Conservation (phyloP, 1,284 basidiomycete species). For the Ceratobasidium sp. region DNA sequence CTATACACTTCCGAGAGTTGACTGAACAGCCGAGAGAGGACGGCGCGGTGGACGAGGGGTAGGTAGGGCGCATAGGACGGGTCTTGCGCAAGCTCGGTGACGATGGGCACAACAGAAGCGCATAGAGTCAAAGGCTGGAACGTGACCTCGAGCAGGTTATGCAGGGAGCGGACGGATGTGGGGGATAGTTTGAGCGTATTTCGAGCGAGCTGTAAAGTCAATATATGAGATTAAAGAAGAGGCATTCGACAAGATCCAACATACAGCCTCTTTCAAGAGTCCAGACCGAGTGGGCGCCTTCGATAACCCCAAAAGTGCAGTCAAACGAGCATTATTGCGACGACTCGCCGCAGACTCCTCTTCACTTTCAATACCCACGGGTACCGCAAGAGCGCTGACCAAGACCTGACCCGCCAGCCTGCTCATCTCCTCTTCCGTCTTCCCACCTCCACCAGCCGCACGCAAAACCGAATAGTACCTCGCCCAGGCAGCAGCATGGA, state of each 20-base stretch:
- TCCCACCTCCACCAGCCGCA: slow-evolving; percentile 71
- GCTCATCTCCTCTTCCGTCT: slow-evolving; percentile 76
- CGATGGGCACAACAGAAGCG: slow-evolving; percentile 82
- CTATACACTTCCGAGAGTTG: slow-evolving; percentile 96
- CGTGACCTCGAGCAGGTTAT: slow-evolving; percentile 91
- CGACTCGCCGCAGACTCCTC: slow-evolving; percentile 76
- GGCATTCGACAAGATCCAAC: slow-evolving; percentile 52
- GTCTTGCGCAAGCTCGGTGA: slow-evolving; percentile 69
- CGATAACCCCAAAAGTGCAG: slow-evolving; percentile 85
- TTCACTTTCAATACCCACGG: slow-evolving; percentile 75
- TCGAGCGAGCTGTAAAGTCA: slow-evolving; percentile 70
- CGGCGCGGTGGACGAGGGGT: slow-evolving; percentile 89
- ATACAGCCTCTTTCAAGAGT: slow-evolving; percentile 85
- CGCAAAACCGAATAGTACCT: slow-evolving; percentile 80
- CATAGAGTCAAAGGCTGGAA: slow-evolving; percentile 96
- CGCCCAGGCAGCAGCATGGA: slow-evolving; percentile 97
- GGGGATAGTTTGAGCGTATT: slow-evolving; percentile 89
- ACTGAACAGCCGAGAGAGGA: slow-evolving; percentile 92
- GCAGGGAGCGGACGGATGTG: slow-evolving; percentile 79
- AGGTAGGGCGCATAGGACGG: slow-evolving; percentile 81
- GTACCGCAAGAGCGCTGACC: slow-evolving; percentile 92
- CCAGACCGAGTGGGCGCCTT: slow-evolving; percentile 89
- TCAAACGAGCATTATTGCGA: slow-evolving; percentile 80
- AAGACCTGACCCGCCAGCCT: slow-evolving; percentile 92
- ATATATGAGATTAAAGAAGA: slow-evolving; percentile 37